Evolutionary conservation across 352 stramenopile genomes (phyloP), one percentile per base, ranked within the genome.

Genomic region (Globisporangium camurandrum): DNA sequence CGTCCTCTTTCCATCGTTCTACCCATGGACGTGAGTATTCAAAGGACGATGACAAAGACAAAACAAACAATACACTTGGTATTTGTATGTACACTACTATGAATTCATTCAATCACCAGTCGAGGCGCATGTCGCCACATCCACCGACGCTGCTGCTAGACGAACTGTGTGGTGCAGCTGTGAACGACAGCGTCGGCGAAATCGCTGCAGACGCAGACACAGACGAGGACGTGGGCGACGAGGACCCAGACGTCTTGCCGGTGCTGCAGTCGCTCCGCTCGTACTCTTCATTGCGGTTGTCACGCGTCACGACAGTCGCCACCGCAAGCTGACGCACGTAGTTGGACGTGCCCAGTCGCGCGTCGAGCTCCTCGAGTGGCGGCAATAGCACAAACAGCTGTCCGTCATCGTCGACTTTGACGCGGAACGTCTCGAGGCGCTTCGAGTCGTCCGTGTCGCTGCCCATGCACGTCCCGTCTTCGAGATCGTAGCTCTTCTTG

Each of bases 401-500:
- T 6, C 51, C 51, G 39, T 78, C 78, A 28, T 75, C 72, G 11
- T 85, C 67, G 38, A 92, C 64, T 53, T 90, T 89, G 14, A 92
- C 69, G 9, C 71, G 73, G 56, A 96, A 96, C 5, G 82, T 93
- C 52, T 96, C 71, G 20, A 96, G 71, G 4, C 72, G 70, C 16
- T 93, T 61, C 30, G 87, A 66, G 17, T 68, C 55, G 3, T 91
- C 85, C n/a, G 57, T 69, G 22, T 54, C 69, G 9, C 9, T 17
- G 5, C 33, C 33, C 48, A 96, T 59, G 55, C 88, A 86, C 34
- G 69, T 60, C 24, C 86, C 88, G 51, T 86, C 72, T 9, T 61
- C 55, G 30, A 97, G 71, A 39, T 71, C 70, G 64, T 95, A 97
- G 58, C 71, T 79, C 55, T 95, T 94, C 75, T 97, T 97, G 75